Conservation (phyloP, 164 flowering plant species). For the Cinnamomum micranthum region DNA sequence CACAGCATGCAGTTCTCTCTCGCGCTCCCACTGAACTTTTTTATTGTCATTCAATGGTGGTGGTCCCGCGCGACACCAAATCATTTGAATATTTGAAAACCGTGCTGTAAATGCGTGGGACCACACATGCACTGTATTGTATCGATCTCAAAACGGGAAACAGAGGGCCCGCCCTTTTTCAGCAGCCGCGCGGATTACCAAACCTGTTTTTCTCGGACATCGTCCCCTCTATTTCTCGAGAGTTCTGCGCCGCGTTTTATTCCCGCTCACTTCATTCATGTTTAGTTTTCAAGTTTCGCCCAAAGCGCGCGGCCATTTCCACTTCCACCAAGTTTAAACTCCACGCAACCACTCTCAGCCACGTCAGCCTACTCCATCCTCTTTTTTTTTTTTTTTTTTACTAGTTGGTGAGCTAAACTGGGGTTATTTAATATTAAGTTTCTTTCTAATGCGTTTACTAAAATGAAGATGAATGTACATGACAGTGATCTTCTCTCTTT, state of each 20-base stretch:
- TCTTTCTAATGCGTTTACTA: no score
- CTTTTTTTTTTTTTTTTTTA: no score
- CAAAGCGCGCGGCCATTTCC: neutral
- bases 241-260: neutral
- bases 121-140: neutral
- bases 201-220: neutral
- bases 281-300: neutral
- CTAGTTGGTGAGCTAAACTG: no score
- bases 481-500: no score
- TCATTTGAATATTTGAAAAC: neutral
- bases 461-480: no score
- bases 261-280: neutral
- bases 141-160: neutral
- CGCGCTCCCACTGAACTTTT: no score
- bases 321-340: neutral
- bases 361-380: neutral
- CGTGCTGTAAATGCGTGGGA: neutral
- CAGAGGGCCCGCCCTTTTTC: neutral
- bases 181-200: slow-evolving; percentile 1
- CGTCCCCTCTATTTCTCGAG: neutral
- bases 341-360: neutral
- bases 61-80: neutral
- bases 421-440: no score
- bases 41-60: neutral
- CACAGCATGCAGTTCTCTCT: no score